Percentiles rank a stretch among this genome's conserved stretches.
Conservation (phyloP, 2,329 filamentous ascomycete genomes). For the Verticillium albo-atrum region DNA sequence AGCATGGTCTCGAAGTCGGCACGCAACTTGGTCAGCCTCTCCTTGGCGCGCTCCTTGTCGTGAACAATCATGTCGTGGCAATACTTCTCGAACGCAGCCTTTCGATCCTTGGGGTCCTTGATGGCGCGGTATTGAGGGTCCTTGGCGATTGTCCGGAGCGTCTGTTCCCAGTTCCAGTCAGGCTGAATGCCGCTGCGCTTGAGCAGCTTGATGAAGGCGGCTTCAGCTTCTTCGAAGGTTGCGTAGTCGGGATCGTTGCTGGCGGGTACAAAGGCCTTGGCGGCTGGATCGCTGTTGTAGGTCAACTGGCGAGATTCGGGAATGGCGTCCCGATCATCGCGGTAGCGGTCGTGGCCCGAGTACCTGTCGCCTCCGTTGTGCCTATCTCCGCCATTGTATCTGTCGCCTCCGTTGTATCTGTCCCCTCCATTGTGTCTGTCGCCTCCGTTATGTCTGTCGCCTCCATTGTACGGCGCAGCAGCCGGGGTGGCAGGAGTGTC, state of each 20-base stretch:
- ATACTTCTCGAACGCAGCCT: conserved; percentile 91
- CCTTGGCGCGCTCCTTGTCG: conserved; percentile 92
- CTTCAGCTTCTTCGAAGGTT: conserved; percentile 82
- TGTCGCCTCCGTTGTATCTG: conserved; percentile 7
- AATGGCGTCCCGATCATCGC: conserved; percentile 31
- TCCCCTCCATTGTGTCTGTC: conserved; percentile 14
- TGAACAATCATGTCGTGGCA: conserved; percentile 83
- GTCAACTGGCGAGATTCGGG: conserved; percentile 55
- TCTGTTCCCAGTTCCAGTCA: conserved; percentile 90
- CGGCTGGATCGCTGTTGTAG: conserved; percentile 50
- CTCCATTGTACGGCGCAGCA: conserved; percentile 8
- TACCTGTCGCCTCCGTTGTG: conserved; percentile 26
- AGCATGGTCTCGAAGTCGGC: conserved; percentile 96
- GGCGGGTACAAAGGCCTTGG: conserved; percentile 57
- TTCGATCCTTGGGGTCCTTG: conserved; percentile 87
- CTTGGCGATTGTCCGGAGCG: conserved; percentile 78
- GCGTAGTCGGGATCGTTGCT: conserved; percentile 73
- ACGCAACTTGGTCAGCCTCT: conserved; percentile 85
- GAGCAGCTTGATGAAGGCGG: conserved; percentile 87
- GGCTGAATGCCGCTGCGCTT: conserved; percentile 80
- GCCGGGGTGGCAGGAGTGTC: conserved; percentile 37
- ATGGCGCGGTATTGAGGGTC: conserved; percentile 91
- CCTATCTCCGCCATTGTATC: conserved; percentile 24
- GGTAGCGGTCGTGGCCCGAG: conserved; percentile 28
- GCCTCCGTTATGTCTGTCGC: conserved; percentile 11